A percentile compares a stretch with the other conserved stretches of the same genome.
phyloP scores from a whole-genome alignment of 805 yeast species.

The Lipomyces oligophaga region DNA sequence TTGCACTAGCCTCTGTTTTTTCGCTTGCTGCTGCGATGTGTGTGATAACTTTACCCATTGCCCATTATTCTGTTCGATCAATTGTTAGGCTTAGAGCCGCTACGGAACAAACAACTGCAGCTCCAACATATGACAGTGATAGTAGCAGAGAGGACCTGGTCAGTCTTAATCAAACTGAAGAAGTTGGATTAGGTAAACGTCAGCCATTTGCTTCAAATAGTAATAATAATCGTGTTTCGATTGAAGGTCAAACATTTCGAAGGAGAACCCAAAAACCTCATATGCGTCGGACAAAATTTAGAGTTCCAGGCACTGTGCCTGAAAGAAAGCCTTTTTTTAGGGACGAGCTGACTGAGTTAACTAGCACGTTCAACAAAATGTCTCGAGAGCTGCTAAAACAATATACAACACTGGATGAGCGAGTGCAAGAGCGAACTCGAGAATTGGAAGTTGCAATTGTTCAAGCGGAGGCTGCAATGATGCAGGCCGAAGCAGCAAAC shows the following conservation, averaged over 20 bases:
- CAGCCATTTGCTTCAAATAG: background rate
- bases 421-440: conserved; percentile 79
- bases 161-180: conserved; percentile 1
- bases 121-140: conserved; percentile 1
- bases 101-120: conserved; percentile 56
- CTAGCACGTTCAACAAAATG: conserved; percentile 89
- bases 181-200: too few species aligned
- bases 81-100: conserved; percentile 75
- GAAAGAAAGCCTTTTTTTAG: conserved; percentile 38
- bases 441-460: conserved; percentile 63
- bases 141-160: background rate
- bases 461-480: conserved; percentile 43
- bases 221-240: background rate
- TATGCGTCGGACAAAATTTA: conserved; percentile 2
- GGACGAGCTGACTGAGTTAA: conserved; percentile 84
- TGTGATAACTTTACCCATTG: conserved; percentile 72
- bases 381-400: conserved; percentile 81
- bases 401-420: conserved; percentile 77
- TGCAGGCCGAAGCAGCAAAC: conserved; percentile 63
- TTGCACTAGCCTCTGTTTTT: conserved; percentile 72
- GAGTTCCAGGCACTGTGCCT: conserved; percentile 23
- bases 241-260: background rate
- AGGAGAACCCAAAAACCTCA: too few species aligned
- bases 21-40: conserved; percentile 75
- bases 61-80: conserved; percentile 81